Evolutionary conservation across 306 rosid species (phyloP).

Genomic region (Medicago ruthenica): DNA sequence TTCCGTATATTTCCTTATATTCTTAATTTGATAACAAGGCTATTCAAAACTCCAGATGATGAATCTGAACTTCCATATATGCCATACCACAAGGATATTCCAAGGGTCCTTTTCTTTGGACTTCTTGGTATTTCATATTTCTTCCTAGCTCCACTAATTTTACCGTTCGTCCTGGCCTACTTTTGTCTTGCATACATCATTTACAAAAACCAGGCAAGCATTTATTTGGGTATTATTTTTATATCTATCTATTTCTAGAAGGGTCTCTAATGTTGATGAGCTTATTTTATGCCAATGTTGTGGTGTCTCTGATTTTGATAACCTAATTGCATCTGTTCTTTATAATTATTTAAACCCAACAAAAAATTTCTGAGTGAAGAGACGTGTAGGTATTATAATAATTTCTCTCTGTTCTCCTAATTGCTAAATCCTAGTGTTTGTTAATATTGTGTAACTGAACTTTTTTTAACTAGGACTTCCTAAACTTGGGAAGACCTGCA

Average conservation of each 20-base stretch:
- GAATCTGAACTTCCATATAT: conserved; percentile 75
- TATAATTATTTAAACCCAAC: no score
- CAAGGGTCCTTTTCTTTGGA: conserved; percentile 84
- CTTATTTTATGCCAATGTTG: conserved; percentile 25
- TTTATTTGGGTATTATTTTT: conserved; percentile 9
- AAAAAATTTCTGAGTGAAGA: no score
- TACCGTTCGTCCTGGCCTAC: conserved; percentile 87
- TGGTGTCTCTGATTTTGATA: background rate
- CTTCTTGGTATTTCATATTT: conserved; percentile 95
- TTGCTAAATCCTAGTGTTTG: background rate
- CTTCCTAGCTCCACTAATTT: conserved; percentile 91
- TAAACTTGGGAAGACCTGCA: background rate
- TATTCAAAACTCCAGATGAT: conserved; percentile 53
- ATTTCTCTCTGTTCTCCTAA: no score
- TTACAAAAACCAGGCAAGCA: conserved; percentile 82
- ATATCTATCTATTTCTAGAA: conserved; percentile 30
- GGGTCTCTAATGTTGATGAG: conserved; percentile 26
- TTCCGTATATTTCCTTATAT: conserved; percentile 72
- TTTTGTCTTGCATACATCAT: conserved; percentile 78
- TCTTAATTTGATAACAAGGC: conserved; percentile 62
- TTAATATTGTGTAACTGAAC: background rate
- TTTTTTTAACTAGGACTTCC: background rate
- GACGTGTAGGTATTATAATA: no score
- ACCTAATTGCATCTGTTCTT: no score
- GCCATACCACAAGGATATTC: conserved; percentile 72